These are phyloP conservation scores for Plantago ovata DNA, from an alignment of 257 asterid species.

Conservation along the genomic window DNA sequence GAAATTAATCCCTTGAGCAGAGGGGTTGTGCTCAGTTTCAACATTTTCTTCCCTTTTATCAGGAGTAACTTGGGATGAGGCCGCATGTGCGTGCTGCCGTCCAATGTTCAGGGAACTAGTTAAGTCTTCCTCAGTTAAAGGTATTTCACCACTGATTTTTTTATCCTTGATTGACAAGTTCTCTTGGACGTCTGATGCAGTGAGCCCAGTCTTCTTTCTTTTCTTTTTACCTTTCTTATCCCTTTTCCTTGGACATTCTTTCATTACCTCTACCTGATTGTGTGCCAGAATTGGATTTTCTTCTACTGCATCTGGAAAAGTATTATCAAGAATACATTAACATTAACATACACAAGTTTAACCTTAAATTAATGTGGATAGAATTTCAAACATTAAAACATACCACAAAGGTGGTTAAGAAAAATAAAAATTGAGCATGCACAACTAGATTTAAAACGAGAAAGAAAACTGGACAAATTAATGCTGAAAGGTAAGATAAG, in stretches of 20 bases:
- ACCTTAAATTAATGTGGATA: too few relatives aligned
- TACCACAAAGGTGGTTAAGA: too few relatives aligned
- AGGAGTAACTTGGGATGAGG: slow-evolving; percentile 27
- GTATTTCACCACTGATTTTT: slow-evolving; percentile 28
- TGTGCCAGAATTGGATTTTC: slow-evolving; percentile 25
- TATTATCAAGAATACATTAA: too few relatives aligned
- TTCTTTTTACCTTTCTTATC: slow-evolving; percentile 30
- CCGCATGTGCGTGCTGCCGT: slow-evolving; percentile 12
- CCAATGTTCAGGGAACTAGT: slow-evolving; percentile 16
- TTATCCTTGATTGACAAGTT: slow-evolving; percentile 26
- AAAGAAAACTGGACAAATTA: too few relatives aligned
- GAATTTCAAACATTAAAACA: too few relatives aligned
- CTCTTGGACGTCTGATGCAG: slow-evolving; percentile 32
- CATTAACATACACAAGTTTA: too few relatives aligned
- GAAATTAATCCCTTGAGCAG: slow-evolving; percentile 42
- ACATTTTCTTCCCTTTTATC: slow-evolving; percentile 25
- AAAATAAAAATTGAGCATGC: too few relatives aligned
- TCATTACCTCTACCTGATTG: slow-evolving; percentile 24
- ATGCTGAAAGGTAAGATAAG: too few relatives aligned
- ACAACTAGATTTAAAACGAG: too few relatives aligned
- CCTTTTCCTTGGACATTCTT: slow-evolving; percentile 18
- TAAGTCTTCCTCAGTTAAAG: slow-evolving; percentile 27
- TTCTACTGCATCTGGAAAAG: too few relatives aligned
- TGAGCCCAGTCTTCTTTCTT: slow-evolving; percentile 31
- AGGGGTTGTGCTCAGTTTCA: slow-evolving; percentile 25